Evolutionary conservation across 805 yeast genomes (phyloP), one percentile per base, ranked within the genome.

Genomic region (Metschnikowia koreensis): DNA sequence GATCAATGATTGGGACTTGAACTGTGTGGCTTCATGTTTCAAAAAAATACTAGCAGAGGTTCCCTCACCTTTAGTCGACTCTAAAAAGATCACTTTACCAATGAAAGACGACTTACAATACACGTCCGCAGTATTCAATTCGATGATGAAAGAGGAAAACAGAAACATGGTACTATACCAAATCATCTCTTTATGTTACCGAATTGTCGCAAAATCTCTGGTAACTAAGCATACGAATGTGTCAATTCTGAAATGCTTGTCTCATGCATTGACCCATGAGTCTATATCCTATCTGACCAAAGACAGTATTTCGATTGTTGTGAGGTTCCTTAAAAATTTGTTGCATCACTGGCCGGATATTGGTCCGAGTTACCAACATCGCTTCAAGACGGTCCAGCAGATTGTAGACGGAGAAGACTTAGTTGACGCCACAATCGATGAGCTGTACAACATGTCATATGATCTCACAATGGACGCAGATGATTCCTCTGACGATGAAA

Each of bases 251-350:
- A 77, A 74, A 56, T 69, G 81, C 27, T 60, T 85, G 41, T 73
- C 81, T 8, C 81, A 84, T 16, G 76, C 86, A 12, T 58, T 87
- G 33, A 77, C 85, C 50, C 85, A 85, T 41, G 80, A 80, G 57
- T 47, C 66, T 27, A 53, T 66, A 12, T 66, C 71, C 46, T 60
- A 62, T n/a, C 64, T 64, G 17, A 77, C 74, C 52, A 73, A 75
- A 40, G 83, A 82, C 54, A 67, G 74, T 43, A 56, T 77, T 7
- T 71, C 79, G 7, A 73, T 85, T 15, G 82, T 85, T 1, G 72
- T 75, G 26, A 69, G 88, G 44, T 81, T 79, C 51, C 66, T 83
- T 17, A 77, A 75, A 49, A 82, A 80, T 53, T 57, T 85, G 7
- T 59, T 86, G 38, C 80, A 74, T 34, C 63, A 73, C 57, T 86